Evolutionary conservation across 441 rosid genomes (phyloP).

Genomic region (Aleurites moluccanus): DNA sequence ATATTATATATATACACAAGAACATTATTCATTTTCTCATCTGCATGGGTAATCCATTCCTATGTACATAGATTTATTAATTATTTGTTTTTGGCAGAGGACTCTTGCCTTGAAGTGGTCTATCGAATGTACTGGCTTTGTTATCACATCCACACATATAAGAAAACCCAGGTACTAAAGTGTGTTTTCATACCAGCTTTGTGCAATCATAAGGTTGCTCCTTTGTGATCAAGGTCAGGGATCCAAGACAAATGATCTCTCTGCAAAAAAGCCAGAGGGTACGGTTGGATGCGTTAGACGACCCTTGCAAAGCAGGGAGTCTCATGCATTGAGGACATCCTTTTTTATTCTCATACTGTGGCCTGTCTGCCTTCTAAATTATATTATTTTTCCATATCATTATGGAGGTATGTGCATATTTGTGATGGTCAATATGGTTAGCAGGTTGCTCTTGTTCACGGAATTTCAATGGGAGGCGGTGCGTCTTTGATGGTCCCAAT

Average conservation of each 20-base stretch:
- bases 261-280: background rate
- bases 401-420: background rate
- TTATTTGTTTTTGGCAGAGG: constrained; percentile 50
- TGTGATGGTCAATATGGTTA: constrained; percentile 5
- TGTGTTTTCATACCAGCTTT: background rate
- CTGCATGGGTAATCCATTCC: constrained; percentile 6
- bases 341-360: background rate
- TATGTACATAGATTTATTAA: background rate
- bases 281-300: background rate
- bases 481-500: constrained; percentile 87
- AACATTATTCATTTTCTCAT: background rate
- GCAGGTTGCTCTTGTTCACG: constrained; percentile 82
- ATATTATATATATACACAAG: background rate
- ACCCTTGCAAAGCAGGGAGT: background rate
- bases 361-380: background rate
- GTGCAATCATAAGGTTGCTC: background rate
- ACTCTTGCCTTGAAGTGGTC: constrained; percentile 85
- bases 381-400: background rate
- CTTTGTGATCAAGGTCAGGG: background rate
- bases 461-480: constrained; percentile 95
- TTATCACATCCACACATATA: constrained; percentile 81
- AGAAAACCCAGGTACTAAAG: constrained; percentile 61
- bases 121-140: constrained; percentile 97
- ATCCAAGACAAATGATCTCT: background rate
- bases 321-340: background rate